These are phyloP conservation scores for Gossypium aridum DNA, from an alignment of 441 rosid genomes.

Conservation along the genomic window DNA sequence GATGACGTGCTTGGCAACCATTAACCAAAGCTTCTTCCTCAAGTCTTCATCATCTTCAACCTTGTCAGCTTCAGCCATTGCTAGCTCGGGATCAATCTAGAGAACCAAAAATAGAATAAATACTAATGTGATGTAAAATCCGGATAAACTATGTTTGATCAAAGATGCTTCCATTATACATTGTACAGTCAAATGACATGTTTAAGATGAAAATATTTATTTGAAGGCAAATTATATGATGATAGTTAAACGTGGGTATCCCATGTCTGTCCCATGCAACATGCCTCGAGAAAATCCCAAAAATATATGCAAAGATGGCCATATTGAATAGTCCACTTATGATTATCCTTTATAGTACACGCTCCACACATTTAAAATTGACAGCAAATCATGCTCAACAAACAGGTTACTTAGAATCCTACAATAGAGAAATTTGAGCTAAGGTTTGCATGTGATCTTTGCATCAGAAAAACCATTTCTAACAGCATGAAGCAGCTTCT, in stretches of 20 bases:
- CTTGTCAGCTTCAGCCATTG: slow-evolving; percentile 99
- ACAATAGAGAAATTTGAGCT: neutral
- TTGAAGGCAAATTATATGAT: neutral
- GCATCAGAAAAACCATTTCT: neutral
- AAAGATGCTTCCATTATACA: neutral
- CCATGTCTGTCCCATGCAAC: neutral
- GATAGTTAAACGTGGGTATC: too few relatives aligned
- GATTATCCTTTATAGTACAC: neutral
- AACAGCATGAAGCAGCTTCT: neutral
- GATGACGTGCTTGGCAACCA: slow-evolving; percentile 98
- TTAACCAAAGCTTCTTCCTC: slow-evolving; percentile 98
- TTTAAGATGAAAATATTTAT: neutral
- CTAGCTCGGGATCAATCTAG: slow-evolving; percentile 98
- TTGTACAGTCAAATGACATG: neutral
- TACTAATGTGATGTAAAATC: neutral
- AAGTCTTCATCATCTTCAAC: slow-evolving; percentile 99
- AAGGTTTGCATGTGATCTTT: neutral
- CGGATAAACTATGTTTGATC: neutral
- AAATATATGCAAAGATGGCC: neutral
- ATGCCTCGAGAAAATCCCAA: neutral
- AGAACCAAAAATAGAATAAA: slow-evolving; percentile 17
- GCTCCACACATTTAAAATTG: slow-evolving; percentile 5
- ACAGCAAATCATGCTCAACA: neutral
- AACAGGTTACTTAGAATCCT: neutral
- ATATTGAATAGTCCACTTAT: neutral